Evolutionary conservation across 1,284 basidiomycete genomes (phyloP).

Genomic region (Ustilago nuda): DNA sequence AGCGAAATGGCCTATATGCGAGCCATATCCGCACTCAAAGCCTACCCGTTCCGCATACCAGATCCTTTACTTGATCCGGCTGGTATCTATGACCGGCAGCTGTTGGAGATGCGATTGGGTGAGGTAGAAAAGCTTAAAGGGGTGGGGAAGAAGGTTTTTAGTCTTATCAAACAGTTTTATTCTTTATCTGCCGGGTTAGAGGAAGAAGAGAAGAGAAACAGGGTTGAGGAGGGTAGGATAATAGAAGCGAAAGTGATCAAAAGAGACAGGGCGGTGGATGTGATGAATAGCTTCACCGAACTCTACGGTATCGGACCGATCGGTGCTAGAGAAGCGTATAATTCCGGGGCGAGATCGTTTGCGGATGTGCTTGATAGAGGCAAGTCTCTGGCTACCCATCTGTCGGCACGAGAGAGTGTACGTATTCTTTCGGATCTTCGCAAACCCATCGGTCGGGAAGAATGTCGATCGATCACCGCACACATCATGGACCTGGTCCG

Average conservation of each 20-base stretch:
- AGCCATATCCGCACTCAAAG: slow-evolving; percentile 62
- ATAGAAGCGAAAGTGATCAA: slow-evolving; percentile 60
- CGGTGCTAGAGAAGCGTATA: slow-evolving; percentile 57
- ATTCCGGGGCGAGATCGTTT: slow-evolving; percentile 55
- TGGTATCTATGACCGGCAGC: neutral
- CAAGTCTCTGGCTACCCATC: slow-evolving; percentile 48
- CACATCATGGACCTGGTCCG: slow-evolving; percentile 38
- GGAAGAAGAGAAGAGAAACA: neutral
- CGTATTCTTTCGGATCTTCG: slow-evolving; percentile 54
- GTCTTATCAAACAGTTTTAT: slow-evolving; percentile 58
- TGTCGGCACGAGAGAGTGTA: slow-evolving; percentile 43
- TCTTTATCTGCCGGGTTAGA: neutral
- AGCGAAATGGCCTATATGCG: slow-evolving; percentile 64
- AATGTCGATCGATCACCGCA: slow-evolving; percentile 47
- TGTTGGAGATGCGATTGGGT: slow-evolving; percentile 18
- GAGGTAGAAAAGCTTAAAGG: slow-evolving; percentile 58
- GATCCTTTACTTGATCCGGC: slow-evolving; percentile 15
- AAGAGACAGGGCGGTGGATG: slow-evolving; percentile 50
- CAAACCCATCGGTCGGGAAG: slow-evolving; percentile 38
- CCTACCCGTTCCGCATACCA: slow-evolving; percentile 53
- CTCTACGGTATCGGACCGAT: slow-evolving; percentile 65
- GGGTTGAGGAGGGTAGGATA: slow-evolving; percentile 28
- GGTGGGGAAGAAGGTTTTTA: slow-evolving; percentile 60
- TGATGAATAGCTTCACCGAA: slow-evolving; percentile 58
- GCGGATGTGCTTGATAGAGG: slow-evolving; percentile 55